Conservation (phyloP, 2,329 filamentous ascomycete genomes). For the Calonectria fujianensis region DNA sequence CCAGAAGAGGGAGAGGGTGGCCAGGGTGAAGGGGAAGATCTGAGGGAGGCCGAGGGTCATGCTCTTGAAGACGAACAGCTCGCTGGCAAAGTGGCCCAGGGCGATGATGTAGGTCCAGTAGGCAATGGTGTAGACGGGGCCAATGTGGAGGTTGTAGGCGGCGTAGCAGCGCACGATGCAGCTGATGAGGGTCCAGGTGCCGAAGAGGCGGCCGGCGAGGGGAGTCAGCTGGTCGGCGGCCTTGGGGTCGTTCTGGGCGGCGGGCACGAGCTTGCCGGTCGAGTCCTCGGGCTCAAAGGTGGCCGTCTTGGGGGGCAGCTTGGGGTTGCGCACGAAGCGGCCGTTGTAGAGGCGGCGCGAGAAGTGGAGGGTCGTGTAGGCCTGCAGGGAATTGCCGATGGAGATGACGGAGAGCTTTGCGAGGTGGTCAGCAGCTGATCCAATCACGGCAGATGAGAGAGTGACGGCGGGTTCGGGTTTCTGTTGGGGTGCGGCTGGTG, state of each 20-base stretch:
- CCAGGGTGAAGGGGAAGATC: conserved; percentile 72
- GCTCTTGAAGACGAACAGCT: conserved; percentile 87
- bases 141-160: conserved; percentile 85
- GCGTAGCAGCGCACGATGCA: conserved; percentile 87
- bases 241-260: conserved; percentile 66
- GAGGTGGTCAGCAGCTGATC: conserved; percentile 36
- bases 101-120: conserved; percentile 89
- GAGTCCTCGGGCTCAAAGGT: conserved; percentile 71
- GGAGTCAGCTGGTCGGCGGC: conserved; percentile 80
- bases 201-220: conserved; percentile 87
- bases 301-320: conserved; percentile 63
- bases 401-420: conserved; percentile 88
- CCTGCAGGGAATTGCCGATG: conserved; percentile 89
- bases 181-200: conserved; percentile 90
- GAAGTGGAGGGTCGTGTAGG: conserved; percentile 86
- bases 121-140: conserved; percentile 85
- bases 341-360: conserved; percentile 91
- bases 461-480: not conserved
- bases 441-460: conserved; percentile 3
- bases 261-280: conserved; percentile 70
- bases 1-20: conserved; percentile 73
- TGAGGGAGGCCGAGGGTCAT: conserved; percentile 78
- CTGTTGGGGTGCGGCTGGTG: conserved; percentile 34
- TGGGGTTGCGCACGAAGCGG: conserved; percentile 71
- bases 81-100: conserved; percentile 84